phyloP scores from a whole-genome alignment of 495 filamentous ascomycete species.

The Cercophora samala region DNA sequence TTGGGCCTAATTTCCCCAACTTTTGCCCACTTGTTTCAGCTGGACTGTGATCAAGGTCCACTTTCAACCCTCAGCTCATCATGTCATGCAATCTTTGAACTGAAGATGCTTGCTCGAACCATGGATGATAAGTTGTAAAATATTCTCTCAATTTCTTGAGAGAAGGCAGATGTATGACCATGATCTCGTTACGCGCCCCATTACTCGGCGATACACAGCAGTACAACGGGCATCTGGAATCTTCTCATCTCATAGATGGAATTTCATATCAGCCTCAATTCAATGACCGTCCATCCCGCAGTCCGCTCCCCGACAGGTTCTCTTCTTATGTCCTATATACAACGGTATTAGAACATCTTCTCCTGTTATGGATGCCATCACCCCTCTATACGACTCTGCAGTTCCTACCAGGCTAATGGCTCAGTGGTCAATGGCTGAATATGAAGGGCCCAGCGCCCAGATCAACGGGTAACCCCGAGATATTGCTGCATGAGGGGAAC shows the following conservation, averaged over 20 bases:
- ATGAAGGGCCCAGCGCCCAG: conserved; percentile 9
- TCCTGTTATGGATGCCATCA: conserved; percentile 12
- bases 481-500: neutral
- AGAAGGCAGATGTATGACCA: too few species aligned
- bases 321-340: conserved; percentile 8
- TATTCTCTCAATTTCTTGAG: neutral
- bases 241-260: neutral
- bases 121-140: neutral
- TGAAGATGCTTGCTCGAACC: neutral
- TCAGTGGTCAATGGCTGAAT: conserved; percentile 8
- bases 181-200: too few species aligned
- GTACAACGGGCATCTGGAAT: neutral
- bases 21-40: neutral
- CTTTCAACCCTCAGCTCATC: conserved; percentile 8
- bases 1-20: conserved; percentile 11
- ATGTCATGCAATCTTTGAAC: conserved; percentile 15
- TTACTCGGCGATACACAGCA: neutral
- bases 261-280: neutral
- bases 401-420: conserved; percentile 10
- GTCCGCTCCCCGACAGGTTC: neutral
- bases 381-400: conserved; percentile 3
- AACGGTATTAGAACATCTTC: conserved; percentile 22
- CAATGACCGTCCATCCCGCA: neutral
- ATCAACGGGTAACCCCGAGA: conserved; percentile 1
- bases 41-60: neutral